A percentile compares a stretch with the other conserved stretches of the same genome.
phyloP scores from a whole-genome alignment of 176 grass and related monocot species.

The Paspalum notatum region DNA sequence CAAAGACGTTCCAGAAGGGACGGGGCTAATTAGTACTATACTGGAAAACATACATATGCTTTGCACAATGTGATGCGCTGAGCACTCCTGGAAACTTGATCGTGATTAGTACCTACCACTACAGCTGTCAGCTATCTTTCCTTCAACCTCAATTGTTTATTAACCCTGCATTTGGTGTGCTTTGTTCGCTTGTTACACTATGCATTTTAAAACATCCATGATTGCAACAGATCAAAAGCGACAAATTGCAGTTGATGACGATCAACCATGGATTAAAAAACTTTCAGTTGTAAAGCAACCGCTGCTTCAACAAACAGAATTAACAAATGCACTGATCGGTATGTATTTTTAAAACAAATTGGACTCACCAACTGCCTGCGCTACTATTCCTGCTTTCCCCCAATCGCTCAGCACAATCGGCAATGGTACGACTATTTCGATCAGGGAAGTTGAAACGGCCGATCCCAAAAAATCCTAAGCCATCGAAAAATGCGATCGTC shows the following conservation, averaged over 20 bases:
- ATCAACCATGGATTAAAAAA: constrained; percentile 26
- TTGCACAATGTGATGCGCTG: constrained; percentile 40
- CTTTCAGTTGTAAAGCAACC: constrained; percentile 18
- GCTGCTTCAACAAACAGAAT: neutral
- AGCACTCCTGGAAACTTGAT: constrained; percentile 26
- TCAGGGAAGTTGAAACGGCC: neutral
- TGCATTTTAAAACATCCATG: constrained; percentile 26
- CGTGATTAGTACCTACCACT: constrained; percentile 44
- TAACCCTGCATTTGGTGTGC: constrained; percentile 38
- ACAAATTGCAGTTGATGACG: constrained; percentile 27
- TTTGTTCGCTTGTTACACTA: constrained; percentile 26
- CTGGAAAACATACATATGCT: constrained; percentile 7
- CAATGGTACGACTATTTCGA: neutral
- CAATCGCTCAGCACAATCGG: neutral
- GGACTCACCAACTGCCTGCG: constrained; percentile 16
- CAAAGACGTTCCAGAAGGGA: constrained; percentile 36
- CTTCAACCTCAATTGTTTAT: constrained; percentile 33
- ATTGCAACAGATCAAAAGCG: constrained; percentile 42
- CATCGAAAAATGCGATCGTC: neutral
- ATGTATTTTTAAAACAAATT: constrained; percentile 8
- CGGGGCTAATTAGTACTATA: neutral
- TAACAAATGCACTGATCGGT: neutral
- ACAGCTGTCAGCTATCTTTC: constrained; percentile 47
- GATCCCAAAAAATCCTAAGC: neutral
- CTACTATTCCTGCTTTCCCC: neutral